Evolutionary conservation across 1,139 yeast species (phyloP).

Genomic region (Saccharomycopsis crataegensis): DNA sequence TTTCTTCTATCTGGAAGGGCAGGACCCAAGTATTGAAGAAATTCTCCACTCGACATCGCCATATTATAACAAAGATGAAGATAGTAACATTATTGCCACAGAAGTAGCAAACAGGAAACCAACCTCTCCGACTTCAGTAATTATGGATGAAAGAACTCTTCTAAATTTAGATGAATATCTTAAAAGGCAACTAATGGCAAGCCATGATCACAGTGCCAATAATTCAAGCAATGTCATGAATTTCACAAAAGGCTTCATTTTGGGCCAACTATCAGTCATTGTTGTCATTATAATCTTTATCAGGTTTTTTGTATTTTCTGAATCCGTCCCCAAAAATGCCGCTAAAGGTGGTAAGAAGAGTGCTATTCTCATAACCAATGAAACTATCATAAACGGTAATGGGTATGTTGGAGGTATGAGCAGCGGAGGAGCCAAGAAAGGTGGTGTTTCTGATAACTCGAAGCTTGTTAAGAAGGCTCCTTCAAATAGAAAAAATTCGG

Average conservation of each 20-base stretch:
- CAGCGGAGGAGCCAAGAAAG: not conserved
- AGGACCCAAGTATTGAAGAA: no score
- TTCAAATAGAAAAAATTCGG: not conserved
- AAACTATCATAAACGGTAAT: conserved; percentile 16
- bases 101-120: no score
- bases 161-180: conserved; percentile 12
- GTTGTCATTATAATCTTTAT: conserved; percentile 16
- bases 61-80: no score
- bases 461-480: not conserved
- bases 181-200: conserved; percentile 3
- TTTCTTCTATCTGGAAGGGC: no score
- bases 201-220: not conserved
- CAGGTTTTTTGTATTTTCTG: conserved; percentile 19
- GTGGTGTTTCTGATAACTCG: not conserved
- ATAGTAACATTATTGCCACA: no score
- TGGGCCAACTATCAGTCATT: conserved; percentile 19
- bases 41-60: no score
- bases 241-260: conserved; percentile 19
- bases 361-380: conserved; percentile 12
- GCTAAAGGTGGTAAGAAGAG: conserved; percentile 7
- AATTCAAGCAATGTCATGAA: conserved; percentile 3
- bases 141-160: conserved; percentile 6
- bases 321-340: conserved; percentile 16
- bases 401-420: not conserved
- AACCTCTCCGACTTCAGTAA: not conserved